Conservation (phyloP, 2,329 filamentous ascomycete genomes). For the Epichloe uncinata region DNA sequence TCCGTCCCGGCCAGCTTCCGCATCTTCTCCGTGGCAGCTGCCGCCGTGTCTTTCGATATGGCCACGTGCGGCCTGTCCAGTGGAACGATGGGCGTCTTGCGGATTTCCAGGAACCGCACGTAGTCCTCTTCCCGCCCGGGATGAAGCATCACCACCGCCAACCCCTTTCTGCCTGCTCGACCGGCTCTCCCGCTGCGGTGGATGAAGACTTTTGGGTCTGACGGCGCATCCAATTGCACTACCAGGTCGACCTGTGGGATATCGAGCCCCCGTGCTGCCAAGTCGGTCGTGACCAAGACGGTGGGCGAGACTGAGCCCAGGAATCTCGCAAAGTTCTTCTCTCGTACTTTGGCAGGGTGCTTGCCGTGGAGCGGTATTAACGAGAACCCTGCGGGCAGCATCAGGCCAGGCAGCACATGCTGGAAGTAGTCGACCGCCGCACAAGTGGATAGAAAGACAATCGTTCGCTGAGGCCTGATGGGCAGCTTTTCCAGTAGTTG, state of each 20-base stretch:
- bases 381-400: conserved; percentile 55
- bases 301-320: conserved; percentile 60
- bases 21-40: conserved; percentile 43
- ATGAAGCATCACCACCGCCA: conserved; percentile 76
- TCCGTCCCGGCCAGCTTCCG: conserved; percentile 41
- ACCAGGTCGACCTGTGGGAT: conserved; percentile 88
- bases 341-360: conserved; percentile 72
- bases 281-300: conserved; percentile 81
- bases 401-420: conserved; percentile 57
- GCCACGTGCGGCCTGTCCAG: conserved; percentile 43
- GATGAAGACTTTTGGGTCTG: conserved; percentile 88
- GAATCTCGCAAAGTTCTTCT: conserved; percentile 78
- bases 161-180: conserved; percentile 71
- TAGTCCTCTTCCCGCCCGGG: conserved; percentile 84
- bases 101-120: conserved; percentile 69
- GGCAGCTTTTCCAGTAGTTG: conserved; percentile 56
- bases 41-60: conserved; percentile 49
- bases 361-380: conserved; percentile 84
- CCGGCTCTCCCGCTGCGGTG: conserved; percentile 86
- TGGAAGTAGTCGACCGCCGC: conserved; percentile 92
- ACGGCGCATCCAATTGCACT: conserved; percentile 69
- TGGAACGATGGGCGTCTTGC: conserved; percentile 67
- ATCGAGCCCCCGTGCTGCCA: conserved; percentile 81
- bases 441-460: conserved; percentile 88
- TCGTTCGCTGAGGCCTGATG: conserved; percentile 69